phyloP scores from a whole-genome alignment of 345 rosid species.

The Raphanus sativus region DNA sequence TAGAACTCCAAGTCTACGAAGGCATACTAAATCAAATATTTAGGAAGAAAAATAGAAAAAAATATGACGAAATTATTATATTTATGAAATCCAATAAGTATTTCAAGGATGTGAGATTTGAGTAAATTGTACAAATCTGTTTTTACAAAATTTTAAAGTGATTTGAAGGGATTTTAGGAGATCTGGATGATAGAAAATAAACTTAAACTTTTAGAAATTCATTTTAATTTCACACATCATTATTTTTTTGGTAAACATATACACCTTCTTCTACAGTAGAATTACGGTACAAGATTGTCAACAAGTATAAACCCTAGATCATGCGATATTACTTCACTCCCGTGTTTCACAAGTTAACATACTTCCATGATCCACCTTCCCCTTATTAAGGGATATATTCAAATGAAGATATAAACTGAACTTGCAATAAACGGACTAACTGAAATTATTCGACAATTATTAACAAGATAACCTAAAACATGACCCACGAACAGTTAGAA shows the following conservation, averaged over 20 bases:
- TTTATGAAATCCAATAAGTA: too few relatives aligned
- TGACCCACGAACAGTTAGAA: constrained; percentile 24
- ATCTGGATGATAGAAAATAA: too few relatives aligned
- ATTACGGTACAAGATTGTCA: background rate
- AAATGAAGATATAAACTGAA: constrained; percentile 3
- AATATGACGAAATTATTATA: too few relatives aligned
- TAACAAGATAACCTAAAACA: constrained; percentile 23
- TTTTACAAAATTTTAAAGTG: too few relatives aligned
- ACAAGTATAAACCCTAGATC: background rate
- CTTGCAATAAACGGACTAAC: constrained; percentile 7
- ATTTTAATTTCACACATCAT: background rate
- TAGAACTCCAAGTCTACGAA: too few relatives aligned
- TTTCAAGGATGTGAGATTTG: too few relatives aligned
- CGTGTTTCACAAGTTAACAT: background rate
- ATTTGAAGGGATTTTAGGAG: too few relatives aligned
- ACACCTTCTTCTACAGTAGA: background rate
- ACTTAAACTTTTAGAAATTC: too few relatives aligned
- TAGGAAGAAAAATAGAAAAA: too few relatives aligned
- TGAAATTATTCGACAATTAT: constrained; percentile 26
- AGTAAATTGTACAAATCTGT: too few relatives aligned
- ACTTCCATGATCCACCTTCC: background rate
- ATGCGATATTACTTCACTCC: background rate
- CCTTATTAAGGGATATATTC: background rate
- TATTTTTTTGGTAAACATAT: background rate
- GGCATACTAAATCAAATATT: too few relatives aligned